Percentiles rank a stretch among this genome's conserved stretches.
These are phyloP conservation scores for Boechera divaricarpa DNA, from an alignment of 345 rosid genomes.

Conservation along the genomic window DNA sequence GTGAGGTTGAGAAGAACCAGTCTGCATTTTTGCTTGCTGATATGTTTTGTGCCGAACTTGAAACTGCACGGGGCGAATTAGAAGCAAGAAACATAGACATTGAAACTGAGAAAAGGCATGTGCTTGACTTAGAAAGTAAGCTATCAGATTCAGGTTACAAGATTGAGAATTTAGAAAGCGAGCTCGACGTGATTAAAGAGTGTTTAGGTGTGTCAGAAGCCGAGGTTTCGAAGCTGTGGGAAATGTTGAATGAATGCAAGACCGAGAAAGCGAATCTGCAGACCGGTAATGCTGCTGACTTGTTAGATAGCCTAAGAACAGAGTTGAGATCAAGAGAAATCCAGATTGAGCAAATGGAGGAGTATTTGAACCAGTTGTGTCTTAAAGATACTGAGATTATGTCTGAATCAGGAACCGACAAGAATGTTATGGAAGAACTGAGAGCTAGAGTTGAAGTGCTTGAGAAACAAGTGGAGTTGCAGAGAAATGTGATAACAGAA, in stretches of 20 bases:
- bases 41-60: slow-evolving; percentile 47
- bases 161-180: slow-evolving; percentile 43
- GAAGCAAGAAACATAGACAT: slow-evolving; percentile 42
- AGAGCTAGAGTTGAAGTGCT: slow-evolving; percentile 53
- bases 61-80: slow-evolving; percentile 43
- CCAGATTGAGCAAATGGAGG: slow-evolving; percentile 60
- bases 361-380: slow-evolving; percentile 50
- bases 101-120: slow-evolving; percentile 47
- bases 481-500: slow-evolving; percentile 53
- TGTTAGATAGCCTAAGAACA: slow-evolving; percentile 56
- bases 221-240: slow-evolving; percentile 46
- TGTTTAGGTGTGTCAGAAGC: slow-evolving; percentile 46
- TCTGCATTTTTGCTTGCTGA: slow-evolving; percentile 40
- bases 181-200: slow-evolving; percentile 47
- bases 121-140: slow-evolving; percentile 46
- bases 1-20: slow-evolving; percentile 52
- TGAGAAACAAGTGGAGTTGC: slow-evolving; percentile 65
- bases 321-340: slow-evolving; percentile 54
- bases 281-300: slow-evolving; percentile 45
- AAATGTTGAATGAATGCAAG: slow-evolving; percentile 54
- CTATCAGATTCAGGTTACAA: slow-evolving; percentile 44
- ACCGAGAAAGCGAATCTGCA: slow-evolving; percentile 59
- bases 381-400: slow-evolving; percentile 47
- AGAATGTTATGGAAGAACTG: slow-evolving; percentile 46
- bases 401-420: slow-evolving; percentile 43